These are phyloP conservation scores for Pseudotsuga menziesii DNA, from an alignment of 75 land plant species.

Conservation along the genomic window DNA sequence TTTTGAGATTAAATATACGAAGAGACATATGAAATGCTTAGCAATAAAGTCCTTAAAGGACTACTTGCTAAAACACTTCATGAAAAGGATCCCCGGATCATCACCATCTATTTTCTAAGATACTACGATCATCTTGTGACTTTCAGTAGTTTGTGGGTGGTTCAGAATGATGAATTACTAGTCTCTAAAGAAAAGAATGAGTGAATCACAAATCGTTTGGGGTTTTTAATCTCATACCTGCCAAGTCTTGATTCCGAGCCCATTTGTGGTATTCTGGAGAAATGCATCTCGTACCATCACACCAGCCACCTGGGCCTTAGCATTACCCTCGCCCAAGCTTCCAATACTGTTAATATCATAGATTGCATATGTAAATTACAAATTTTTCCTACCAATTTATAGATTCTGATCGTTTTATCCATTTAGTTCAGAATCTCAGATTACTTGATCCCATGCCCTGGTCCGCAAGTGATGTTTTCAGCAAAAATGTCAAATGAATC, in stretches of 20 bases:
- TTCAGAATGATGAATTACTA: no score
- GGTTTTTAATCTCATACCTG: constrained; percentile 42
- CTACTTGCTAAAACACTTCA: no score
- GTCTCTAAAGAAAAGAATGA: no score
- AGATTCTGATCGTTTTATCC: neutral
- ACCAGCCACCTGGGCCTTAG: constrained; percentile 45
- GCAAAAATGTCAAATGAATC: constrained; percentile 24
- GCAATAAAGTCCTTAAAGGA: no score
- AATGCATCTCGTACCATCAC: constrained; percentile 53
- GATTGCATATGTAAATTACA: neutral
- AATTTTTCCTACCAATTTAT: neutral
- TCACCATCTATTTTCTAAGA: no score
- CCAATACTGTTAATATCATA: constrained; percentile 51
- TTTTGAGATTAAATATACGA: no score
- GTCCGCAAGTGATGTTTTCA: constrained; percentile 40
- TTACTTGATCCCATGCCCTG: constrained; percentile 56
- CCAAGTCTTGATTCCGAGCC: constrained; percentile 90
- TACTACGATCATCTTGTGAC: no score
- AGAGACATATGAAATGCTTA: no score
- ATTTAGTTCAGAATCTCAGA: neutral
- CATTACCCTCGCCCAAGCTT: constrained; percentile 63
- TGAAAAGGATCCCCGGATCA: no score
- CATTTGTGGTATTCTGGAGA: constrained; percentile 61
- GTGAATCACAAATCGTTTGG: neutral
- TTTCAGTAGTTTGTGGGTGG: no score